Conservation (phyloP, 345 rosid genomes). For the Euphorbia peplus region DNA sequence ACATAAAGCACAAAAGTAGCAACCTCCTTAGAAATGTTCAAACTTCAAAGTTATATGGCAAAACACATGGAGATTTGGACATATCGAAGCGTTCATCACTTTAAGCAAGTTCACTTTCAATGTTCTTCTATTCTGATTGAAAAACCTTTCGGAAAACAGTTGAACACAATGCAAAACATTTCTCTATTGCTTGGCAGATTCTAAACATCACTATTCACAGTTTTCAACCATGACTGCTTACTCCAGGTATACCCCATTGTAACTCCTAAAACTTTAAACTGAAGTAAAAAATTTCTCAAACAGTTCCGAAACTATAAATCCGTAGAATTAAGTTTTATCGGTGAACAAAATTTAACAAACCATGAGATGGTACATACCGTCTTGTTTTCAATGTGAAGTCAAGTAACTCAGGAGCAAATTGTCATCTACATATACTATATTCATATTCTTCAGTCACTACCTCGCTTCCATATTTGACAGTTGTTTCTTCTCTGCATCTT, state of each 20-base stretch:
- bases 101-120: too few relatives aligned
- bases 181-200: neutral
- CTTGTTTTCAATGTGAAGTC: neutral
- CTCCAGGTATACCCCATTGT: neutral
- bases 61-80: too few relatives aligned
- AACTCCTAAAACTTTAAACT: conserved; percentile 11
- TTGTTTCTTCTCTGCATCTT: neutral
- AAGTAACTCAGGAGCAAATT: neutral
- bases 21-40: too few relatives aligned
- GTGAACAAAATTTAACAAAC: neutral
- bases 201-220: neutral
- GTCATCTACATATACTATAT: neutral
- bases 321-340: too few relatives aligned
- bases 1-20: too few relatives aligned
- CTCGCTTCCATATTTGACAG: neutral
- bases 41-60: too few relatives aligned
- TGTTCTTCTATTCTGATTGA: neutral
- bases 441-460: neutral
- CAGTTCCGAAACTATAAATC: too few relatives aligned
- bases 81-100: too few relatives aligned
- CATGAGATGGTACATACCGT: neutral
- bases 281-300: too few relatives aligned
- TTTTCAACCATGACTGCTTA: neutral
- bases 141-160: conserved; percentile 9
- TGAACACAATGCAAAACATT: conserved; percentile 11